Conservation (phyloP, 176 grass and related monocot species). For the Oryza officinalis region DNA sequence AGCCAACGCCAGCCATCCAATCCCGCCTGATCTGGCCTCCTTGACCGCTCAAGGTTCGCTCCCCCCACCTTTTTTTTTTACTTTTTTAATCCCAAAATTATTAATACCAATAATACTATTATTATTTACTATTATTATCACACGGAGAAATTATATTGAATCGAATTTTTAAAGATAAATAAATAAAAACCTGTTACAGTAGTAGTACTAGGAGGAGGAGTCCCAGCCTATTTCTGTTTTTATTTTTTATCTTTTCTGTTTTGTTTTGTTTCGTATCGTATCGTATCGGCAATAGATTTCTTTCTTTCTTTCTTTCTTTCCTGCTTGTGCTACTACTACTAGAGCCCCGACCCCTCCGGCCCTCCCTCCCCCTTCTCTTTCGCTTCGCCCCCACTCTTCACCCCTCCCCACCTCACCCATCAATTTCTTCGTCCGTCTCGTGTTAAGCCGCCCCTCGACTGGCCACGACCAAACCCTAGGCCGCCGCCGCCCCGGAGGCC, state of each 20-base stretch:
- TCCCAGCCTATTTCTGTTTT: background rate
- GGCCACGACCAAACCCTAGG: conserved; percentile 63
- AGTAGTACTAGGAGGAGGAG: background rate
- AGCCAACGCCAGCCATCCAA: conserved; percentile 39
- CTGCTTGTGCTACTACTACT: conserved; percentile 10
- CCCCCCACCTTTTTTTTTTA: background rate
- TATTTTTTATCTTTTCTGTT: background rate
- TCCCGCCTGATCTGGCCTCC: conserved; percentile 25
- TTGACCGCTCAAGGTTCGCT: conserved; percentile 35
- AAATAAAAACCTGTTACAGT: background rate
- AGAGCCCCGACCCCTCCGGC: background rate
- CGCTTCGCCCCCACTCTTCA: conserved; percentile 41
- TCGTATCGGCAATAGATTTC: too few relatives aligned
- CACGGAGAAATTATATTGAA: background rate
- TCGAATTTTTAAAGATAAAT: background rate
- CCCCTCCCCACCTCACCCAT: conserved; percentile 30
- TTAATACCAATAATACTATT: too few relatives aligned
- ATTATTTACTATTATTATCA: too few relatives aligned
- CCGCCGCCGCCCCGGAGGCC: conserved; percentile 56
- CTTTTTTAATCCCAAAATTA: background rate
- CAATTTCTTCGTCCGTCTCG: conserved; percentile 23
- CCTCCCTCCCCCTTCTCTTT: background rate
- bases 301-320: too few relatives aligned
- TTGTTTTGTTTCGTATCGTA: background rate
- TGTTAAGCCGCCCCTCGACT: conserved; percentile 35